Conservation (phyloP, 139 green algal species). For the Volvox reticuliferus region DNA sequence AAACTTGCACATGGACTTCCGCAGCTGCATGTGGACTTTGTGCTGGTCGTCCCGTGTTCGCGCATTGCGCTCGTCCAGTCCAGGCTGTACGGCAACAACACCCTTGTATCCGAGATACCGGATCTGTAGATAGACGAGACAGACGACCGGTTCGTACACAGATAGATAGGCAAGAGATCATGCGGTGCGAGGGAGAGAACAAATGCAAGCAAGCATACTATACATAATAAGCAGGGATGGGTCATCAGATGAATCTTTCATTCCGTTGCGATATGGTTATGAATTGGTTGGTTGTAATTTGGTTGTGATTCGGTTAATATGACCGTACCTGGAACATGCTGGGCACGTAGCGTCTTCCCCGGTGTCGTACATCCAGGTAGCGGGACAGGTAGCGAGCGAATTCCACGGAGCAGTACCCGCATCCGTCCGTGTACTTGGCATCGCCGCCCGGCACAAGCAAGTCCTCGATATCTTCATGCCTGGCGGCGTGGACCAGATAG, state of each 20-base stretch:
- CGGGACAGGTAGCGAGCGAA: neutral
- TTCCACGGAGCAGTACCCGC: conserved; percentile 26
- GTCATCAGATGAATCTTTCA: too few species aligned
- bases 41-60: neutral
- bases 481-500: neutral
- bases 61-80: neutral
- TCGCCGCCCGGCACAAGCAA: neutral
- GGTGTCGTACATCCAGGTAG: neutral
- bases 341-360: conserved; percentile 2
- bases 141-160: too few species aligned
- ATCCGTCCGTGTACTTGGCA: conserved; percentile 41
- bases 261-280: too few species aligned
- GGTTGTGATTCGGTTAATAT: too few species aligned
- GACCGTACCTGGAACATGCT: conserved; percentile 35
- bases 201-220: too few species aligned
- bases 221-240: too few species aligned
- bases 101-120: conserved; percentile 20
- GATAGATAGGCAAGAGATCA: too few species aligned
- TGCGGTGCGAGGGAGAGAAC: too few species aligned
- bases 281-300: too few species aligned
- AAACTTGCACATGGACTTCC: conserved; percentile 34
- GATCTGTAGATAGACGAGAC: conserved; percentile 8
- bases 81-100: neutral
- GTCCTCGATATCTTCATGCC: conserved; percentile 31
- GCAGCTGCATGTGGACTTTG: conserved; percentile 15